Evolutionary conservation across 768 basidiomycete species (phyloP).

Genomic region (Hemileccinum rubropunctum): DNA sequence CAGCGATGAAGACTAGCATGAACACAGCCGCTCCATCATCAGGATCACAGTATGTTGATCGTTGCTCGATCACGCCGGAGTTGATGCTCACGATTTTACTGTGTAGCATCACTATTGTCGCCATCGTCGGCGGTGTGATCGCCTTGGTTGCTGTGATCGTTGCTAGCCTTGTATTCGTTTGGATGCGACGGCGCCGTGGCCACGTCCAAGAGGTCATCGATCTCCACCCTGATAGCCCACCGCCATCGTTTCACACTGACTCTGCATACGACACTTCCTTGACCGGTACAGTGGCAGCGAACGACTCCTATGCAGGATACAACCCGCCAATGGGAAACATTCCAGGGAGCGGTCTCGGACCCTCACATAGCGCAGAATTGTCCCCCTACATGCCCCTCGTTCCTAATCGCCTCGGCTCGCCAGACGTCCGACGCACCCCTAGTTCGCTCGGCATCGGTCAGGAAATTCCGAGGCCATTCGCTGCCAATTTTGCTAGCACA

Average conservation of each 20-base stretch:
- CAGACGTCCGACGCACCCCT: not conserved
- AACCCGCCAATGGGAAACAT: not conserved
- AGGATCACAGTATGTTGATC: constrained; percentile 12
- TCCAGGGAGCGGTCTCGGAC: not conserved
- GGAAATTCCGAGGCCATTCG: constrained; percentile 8
- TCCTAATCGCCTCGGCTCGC: constrained; percentile 9
- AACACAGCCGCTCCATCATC: not conserved
- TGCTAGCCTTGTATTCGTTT: constrained; percentile 7
- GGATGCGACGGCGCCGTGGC: constrained; percentile 8
- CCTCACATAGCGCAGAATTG: not conserved
- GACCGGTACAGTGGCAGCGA: not conserved
- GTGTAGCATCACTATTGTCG: constrained; percentile 3
- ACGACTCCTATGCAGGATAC: not conserved
- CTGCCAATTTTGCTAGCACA: not conserved
- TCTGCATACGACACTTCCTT: no score
- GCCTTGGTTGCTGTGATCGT: constrained; percentile 8
- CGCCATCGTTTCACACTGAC: not conserved
- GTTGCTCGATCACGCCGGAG: not conserved
- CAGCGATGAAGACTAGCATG: not conserved
- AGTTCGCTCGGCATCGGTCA: not conserved
- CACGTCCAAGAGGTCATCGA: constrained; percentile 5
- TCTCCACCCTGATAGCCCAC: not conserved
- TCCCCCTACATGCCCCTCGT: constrained; percentile 1
- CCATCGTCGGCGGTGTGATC: constrained; percentile 16
- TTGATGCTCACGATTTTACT: not conserved